Evolutionary conservation across 78 protist genomes (phyloP).

Genomic region (Dictyostelium discoideum): dicty_2.7 NC_007090.3:3048501-3049000

Average conservation of each 20-base stretch:
- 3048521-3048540: not conserved
- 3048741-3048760: not conserved
- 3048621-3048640: too few species aligned
- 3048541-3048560: not conserved
- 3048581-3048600: not conserved
- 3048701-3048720: not conserved
- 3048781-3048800: not conserved
- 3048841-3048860: conserved; percentile 6
- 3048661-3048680: not conserved
- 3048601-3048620: not conserved
- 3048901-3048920: conserved; percentile 5
- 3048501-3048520: not conserved
- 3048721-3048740: not conserved
- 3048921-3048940: not conserved
- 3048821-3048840: conserved; percentile 20
- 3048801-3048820: not conserved
- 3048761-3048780: not conserved
- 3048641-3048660: too few species aligned
- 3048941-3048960: not conserved
- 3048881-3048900: not conserved
- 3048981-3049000: not conserved
- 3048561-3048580: not conserved
- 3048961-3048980: not conserved
- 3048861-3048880: not conserved
- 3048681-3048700: not conserved